Evolutionary conservation across 2,329 filamentous ascomycete species (phyloP).

Genomic region (Diatrype stigma): DNA sequence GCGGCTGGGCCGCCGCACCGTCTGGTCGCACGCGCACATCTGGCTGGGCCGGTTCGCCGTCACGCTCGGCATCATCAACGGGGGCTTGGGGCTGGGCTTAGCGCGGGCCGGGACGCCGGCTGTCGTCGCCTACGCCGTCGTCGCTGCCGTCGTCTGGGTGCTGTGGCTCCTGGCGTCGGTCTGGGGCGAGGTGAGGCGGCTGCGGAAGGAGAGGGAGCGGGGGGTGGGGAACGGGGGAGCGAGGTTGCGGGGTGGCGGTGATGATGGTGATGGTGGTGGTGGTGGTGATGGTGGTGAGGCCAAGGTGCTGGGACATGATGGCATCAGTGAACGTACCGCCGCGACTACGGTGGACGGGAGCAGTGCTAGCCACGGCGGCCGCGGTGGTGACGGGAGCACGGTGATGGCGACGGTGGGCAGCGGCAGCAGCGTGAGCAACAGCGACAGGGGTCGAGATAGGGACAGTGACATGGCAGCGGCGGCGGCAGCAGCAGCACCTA

Average conservation of each 20-base stretch:
- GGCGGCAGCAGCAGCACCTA: too few species aligned
- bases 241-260: neutral
- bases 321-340: too few species aligned
- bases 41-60: slow-evolving; percentile 37
- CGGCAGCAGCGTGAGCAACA: neutral
- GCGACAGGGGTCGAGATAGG: too few species aligned
- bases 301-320: too few species aligned
- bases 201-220: slow-evolving; percentile 7
- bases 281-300: neutral
- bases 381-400: too few species aligned
- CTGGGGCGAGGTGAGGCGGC: slow-evolving; percentile 25
- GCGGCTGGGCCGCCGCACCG: slow-evolving; percentile 30
- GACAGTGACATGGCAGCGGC: too few species aligned
- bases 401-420: neutral
- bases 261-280: neutral
- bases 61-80: slow-evolving; percentile 40
- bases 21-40: slow-evolving; percentile 40
- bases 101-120: slow-evolving; percentile 22
- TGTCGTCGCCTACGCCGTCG: slow-evolving; percentile 34
- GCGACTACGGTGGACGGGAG: too few species aligned
- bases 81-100: slow-evolving; percentile 38
- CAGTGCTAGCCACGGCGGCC: neutral
- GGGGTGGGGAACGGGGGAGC: neutral
- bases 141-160: slow-evolving; percentile 33
- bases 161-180: slow-evolving; percentile 34